phyloP scores from a whole-genome alignment of 805 yeast genomes.

The Candida koratica region DNA sequence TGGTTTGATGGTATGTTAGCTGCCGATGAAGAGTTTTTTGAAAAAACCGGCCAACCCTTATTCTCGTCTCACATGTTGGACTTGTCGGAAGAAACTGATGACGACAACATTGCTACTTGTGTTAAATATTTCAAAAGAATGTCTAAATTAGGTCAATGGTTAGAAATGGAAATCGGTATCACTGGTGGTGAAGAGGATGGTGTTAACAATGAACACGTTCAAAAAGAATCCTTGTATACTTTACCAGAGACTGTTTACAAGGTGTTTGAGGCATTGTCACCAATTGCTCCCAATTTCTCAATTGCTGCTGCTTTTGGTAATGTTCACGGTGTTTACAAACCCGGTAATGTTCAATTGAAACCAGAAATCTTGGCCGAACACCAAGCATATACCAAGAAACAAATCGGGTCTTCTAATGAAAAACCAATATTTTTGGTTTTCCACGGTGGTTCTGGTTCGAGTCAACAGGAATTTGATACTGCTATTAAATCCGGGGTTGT shows the following conservation, averaged over 20 bases:
- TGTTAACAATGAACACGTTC: constrained; percentile 95
- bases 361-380: constrained; percentile 95
- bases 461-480: constrained; percentile 84
- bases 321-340: constrained; percentile 99
- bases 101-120: constrained; percentile 91
- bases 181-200: constrained; percentile 99
- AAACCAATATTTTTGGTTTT: constrained; percentile 92
- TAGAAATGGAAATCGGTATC: constrained; percentile 99
- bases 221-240: constrained; percentile 85
- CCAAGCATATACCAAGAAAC: constrained; percentile 80
- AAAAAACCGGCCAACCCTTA: constrained; percentile 85
- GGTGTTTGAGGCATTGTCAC: constrained; percentile 84
- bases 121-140: constrained; percentile 92
- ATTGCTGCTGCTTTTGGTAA: constrained; percentile 99
- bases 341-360: constrained; percentile 92
- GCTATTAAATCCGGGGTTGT: constrained; percentile 94
- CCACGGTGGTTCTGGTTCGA: constrained; percentile 99
- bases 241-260: constrained; percentile 90
- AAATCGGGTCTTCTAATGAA: constrained; percentile 49
- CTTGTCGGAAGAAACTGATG: constrained; percentile 93
- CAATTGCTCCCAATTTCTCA: constrained; percentile 96
- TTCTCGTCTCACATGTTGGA: constrained; percentile 99
- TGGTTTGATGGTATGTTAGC: constrained; percentile 98
- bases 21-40: constrained; percentile 93
- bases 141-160: constrained; percentile 93